Evolutionary conservation across 2,329 filamentous ascomycete species (phyloP).

Genomic region (Grosmannia clavigera): DNA sequence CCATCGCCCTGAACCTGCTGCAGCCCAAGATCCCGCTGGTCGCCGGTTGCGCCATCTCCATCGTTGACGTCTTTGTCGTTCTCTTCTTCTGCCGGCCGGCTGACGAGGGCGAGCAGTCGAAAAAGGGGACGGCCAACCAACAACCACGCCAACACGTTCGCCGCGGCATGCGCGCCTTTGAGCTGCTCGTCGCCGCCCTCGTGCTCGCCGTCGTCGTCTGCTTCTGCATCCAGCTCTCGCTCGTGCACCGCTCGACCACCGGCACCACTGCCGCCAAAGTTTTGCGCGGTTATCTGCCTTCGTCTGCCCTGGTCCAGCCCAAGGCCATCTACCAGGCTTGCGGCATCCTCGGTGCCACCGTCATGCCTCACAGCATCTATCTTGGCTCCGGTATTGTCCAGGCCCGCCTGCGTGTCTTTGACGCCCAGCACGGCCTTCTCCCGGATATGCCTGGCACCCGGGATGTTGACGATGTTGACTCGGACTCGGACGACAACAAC

Average conservation of each 20-base stretch:
- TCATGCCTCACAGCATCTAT: conserved; percentile 59
- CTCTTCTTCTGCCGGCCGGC: conserved; percentile 51
- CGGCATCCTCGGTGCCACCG: conserved; percentile 65
- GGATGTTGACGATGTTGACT: not conserved
- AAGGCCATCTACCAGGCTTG: conserved; percentile 56
- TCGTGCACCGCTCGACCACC: conserved; percentile 39
- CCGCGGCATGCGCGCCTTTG: conserved; percentile 48
- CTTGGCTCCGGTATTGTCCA: conserved; percentile 60
- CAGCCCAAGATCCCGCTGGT: conserved; percentile 52
- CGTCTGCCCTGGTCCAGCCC: conserved; percentile 41
- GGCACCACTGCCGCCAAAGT: conserved; percentile 44
- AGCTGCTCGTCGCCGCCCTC: conserved; percentile 48
- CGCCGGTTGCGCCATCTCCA: conserved; percentile 55
- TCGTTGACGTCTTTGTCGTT: conserved; percentile 55
- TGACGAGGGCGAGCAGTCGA: not conserved
- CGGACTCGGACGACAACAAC: conserved; percentile 6
- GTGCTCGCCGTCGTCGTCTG: conserved; percentile 59
- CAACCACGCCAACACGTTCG: conserved; percentile 24
- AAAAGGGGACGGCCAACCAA: not conserved
- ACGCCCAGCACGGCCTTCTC: conserved; percentile 42
- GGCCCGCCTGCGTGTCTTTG: conserved; percentile 51
- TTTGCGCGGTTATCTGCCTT: conserved; percentile 54
- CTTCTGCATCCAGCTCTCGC: conserved; percentile 56
- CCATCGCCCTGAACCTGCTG: conserved; percentile 56
- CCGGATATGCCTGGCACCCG: conserved; percentile 13